Evolutionary conservation across 2,329 filamentous ascomycete genomes (phyloP).

Genomic region (Cucurbitaria berberidis): DNA sequence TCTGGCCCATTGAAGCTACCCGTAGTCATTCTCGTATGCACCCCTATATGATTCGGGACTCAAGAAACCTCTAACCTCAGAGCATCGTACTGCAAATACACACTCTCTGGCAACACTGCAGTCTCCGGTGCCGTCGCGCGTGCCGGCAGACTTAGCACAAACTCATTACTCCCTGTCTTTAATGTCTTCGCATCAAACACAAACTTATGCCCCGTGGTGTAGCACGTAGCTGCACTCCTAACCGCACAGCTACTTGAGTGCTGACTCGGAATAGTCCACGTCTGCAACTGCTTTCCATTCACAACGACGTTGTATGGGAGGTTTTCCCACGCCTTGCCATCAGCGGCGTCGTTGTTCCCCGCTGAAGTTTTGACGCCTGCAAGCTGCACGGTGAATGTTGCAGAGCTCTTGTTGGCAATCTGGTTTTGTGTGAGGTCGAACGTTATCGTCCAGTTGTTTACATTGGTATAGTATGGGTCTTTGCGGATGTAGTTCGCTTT

Average conservation of each 20-base stretch:
- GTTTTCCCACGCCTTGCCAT: slow-evolving; percentile 58
- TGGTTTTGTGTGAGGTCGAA: slow-evolving; percentile 37
- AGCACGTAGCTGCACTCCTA: slow-evolving; percentile 22
- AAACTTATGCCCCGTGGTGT: slow-evolving; percentile 23
- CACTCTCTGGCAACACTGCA: slow-evolving; percentile 59
- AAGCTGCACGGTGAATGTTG: slow-evolving; percentile 68
- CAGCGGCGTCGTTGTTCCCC: slow-evolving; percentile 8
- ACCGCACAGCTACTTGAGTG: slow-evolving; percentile 21
- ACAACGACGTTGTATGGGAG: slow-evolving; percentile 59
- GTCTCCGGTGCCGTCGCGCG: slow-evolving; percentile 65
- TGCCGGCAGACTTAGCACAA: slow-evolving; percentile 63
- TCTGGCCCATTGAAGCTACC: too few species aligned
- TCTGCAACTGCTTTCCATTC: slow-evolving; percentile 53
- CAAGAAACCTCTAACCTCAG: slow-evolving; percentile 60
- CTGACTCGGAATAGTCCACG: slow-evolving; percentile 57
- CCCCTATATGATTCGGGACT: not conserved
- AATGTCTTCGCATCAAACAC: slow-evolving; percentile 37
- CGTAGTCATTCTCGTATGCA: too few species aligned
- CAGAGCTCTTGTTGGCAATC: slow-evolving; percentile 50
- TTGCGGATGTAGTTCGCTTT: slow-evolving; percentile 57
- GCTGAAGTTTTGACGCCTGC: slow-evolving; percentile 66
- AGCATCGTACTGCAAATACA: slow-evolving; percentile 70
- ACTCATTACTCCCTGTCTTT: slow-evolving; percentile 58
- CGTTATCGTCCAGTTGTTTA: slow-evolving; percentile 34
- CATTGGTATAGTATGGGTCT: slow-evolving; percentile 48